These are phyloP conservation scores for Zymoseptoria tritici DNA, from an alignment of 2,329 filamentous ascomycete species.

Conservation along the genomic window DNA sequence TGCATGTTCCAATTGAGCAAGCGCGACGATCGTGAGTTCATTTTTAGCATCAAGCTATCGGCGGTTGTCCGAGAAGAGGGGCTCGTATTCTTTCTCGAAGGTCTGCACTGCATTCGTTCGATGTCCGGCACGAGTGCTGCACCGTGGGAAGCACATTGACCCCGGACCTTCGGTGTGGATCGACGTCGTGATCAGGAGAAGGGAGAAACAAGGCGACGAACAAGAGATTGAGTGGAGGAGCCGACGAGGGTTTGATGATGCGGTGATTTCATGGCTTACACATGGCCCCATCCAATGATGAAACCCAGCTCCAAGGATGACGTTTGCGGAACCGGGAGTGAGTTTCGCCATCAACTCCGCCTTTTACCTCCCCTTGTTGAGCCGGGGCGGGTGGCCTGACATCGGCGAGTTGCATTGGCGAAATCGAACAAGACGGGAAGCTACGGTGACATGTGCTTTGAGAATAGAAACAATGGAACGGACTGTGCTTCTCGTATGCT, in stretches of 20 bases:
- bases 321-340: background rate
- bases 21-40: background rate
- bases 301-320: background rate
- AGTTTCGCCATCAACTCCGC: background rate
- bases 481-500: background rate
- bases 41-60: background rate
- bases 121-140: background rate
- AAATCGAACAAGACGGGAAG: background rate
- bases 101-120: background rate
- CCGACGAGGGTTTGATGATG: background rate
- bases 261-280: background rate
- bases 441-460: background rate
- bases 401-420: background rate
- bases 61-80: background rate
- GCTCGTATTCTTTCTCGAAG: background rate
- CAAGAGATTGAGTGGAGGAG: background rate
- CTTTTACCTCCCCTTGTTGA: background rate
- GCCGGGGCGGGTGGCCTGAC: background rate
- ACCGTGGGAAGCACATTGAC: background rate
- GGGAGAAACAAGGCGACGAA: background rate
- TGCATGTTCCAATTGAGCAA: background rate
- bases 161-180: background rate
- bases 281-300: background rate
- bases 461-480: background rate
- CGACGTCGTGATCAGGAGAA: background rate